Evolutionary conservation across 2,329 filamentous ascomycete species (phyloP).

Genomic region (Pezicula rhizophila): DNA sequence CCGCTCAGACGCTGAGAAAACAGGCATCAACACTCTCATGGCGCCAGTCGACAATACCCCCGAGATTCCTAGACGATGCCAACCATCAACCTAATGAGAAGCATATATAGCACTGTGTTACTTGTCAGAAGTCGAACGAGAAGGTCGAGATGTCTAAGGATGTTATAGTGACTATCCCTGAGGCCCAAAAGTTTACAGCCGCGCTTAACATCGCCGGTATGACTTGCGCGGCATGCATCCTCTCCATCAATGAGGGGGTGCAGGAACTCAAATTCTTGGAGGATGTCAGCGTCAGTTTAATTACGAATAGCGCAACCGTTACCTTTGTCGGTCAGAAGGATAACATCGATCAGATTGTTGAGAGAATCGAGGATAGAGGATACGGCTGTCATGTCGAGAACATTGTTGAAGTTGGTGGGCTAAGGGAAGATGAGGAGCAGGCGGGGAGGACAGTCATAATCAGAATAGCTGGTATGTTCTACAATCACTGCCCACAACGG

Average conservation of each 20-base stretch:
- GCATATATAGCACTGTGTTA: too few species aligned
- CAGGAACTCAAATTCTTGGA: constrained; percentile 41
- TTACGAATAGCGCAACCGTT: constrained; percentile 45
- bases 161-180: constrained; percentile 16
- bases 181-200: constrained; percentile 38
- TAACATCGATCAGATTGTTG: constrained; percentile 37
- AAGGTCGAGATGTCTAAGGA: constrained; percentile 33
- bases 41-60: too few species aligned
- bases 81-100: too few species aligned
- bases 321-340: constrained; percentile 35
- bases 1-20: too few species aligned
- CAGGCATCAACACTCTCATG: too few species aligned
- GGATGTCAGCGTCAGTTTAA: constrained; percentile 43
- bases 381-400: constrained; percentile 57
- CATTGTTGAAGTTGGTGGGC: constrained; percentile 14
- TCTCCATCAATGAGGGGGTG: constrained; percentile 40
- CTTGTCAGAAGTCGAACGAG: constrained; percentile 40
- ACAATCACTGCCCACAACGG: constrained; percentile 60
- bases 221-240: constrained; percentile 50
- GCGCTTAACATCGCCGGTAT: constrained; percentile 48
- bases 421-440: constrained; percentile 27
- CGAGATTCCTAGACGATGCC: too few species aligned
- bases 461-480: constrained; percentile 66
- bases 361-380: constrained; percentile 54
- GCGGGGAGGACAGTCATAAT: constrained; percentile 53